Percentiles rank a stretch among this genome's conserved stretches.
Conservation (phyloP, 2,329 filamentous ascomycete genomes). For the Hirsutella thompsonii region DNA sequence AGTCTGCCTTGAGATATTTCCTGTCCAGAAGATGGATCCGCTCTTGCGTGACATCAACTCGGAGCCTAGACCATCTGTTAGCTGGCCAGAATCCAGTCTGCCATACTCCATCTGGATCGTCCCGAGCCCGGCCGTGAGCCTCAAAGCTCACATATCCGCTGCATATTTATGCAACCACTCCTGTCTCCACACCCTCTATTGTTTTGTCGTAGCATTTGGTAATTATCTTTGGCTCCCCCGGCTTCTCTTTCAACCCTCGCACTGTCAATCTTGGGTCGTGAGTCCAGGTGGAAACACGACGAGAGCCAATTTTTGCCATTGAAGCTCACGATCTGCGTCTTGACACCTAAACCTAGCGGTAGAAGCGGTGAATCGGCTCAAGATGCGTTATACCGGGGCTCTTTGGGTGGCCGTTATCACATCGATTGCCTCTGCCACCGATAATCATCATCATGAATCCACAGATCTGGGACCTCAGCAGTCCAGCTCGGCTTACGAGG, state of each 20-base stretch:
- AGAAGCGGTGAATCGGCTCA: neutral
- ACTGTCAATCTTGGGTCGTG: no score
- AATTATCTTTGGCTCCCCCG: neutral
- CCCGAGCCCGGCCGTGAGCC: neutral
- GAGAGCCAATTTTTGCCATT: neutral
- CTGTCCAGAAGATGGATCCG: neutral
- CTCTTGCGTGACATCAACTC: neutral
- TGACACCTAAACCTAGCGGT: neutral
- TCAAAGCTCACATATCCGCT: neutral
- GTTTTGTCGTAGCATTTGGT: neutral
- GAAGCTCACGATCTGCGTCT: neutral
- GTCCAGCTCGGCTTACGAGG: neutral
- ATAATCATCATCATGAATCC: neutral
- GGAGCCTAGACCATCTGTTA: neutral
- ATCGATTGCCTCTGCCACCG: neutral
- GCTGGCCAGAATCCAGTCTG: neutral
- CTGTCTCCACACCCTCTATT: neutral
- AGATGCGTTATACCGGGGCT: slow-evolving; percentile 1
- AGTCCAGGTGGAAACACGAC: no score
- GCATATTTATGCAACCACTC: neutral
- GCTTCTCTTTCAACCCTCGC: neutral
- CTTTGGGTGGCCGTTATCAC: neutral
- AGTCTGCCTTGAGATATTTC: neutral
- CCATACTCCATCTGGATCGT: neutral
- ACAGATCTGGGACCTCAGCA: neutral